Evolutionary conservation across 805 yeast species (phyloP), one percentile per base, ranked within the genome.

Genomic region (Metschnikowia corniflorae): DNA sequence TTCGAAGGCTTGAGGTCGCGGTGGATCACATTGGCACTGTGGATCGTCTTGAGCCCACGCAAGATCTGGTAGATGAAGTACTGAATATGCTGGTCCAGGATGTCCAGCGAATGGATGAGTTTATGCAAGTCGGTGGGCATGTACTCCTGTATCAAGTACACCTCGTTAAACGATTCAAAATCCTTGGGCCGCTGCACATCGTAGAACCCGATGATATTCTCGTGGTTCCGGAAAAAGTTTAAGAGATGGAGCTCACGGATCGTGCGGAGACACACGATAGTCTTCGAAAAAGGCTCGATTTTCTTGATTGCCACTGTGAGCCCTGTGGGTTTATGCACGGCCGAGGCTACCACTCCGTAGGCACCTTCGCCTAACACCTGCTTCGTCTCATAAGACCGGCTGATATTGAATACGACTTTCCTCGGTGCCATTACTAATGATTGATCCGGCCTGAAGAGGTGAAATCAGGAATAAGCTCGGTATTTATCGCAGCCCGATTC

Each of bases 341-440:
- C 93, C 4, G 78, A 70, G 31, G 84, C 82, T 5, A 85, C 94
- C 2, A 82, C 72, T 0, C 94, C 93, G 48, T 85, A 85, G 0
- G 93, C 88, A 1, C 94, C 94, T 55, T 82, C 86, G 4, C 94
- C 94, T 5, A 85, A 63, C 4, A 81, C 64, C 40, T 75, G 77
- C 14, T 66, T 63, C 6, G 83, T 71, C 42, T 75, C 75, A 53
- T 78, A 84, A 46, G 75, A 77, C 31, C 75, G 71, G 3, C 82
- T 76, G 12, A 83, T 74, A 49, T 80, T 80, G 60, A 81, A 83
- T 2, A 78, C 71, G 17, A 42, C 45, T 29, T 42, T 42, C 12
- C 39, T 25, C 2, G 44, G 30, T 7, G 33, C 33, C 35, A 33
- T 29, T 24, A 15, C 12, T 10, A 10, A 6, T 3, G 14, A 13